Evolutionary conservation across 2,329 filamentous ascomycete species (phyloP).

Genomic region (Phoma herbarum): DNA sequence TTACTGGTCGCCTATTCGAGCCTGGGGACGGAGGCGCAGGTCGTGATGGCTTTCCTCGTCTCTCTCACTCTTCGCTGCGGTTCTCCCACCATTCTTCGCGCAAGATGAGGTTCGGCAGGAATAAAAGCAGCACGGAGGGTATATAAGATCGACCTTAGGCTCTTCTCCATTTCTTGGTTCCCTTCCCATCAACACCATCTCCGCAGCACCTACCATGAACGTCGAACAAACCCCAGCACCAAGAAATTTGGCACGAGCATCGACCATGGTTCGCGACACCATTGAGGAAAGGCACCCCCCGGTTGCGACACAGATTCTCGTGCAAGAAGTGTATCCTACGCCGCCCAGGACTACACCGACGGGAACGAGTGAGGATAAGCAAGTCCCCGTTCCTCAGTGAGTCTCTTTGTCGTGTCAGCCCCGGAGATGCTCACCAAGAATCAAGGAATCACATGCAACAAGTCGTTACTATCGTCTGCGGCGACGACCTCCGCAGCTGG

Average conservation of each 20-base stretch:
- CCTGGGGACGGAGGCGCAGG: neutral
- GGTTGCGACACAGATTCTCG: neutral
- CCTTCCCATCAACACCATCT: neutral
- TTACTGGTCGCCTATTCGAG: no score
- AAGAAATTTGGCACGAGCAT: neutral
- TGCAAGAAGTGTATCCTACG: neutral
- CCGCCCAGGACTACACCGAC: neutral
- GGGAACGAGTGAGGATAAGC: neutral
- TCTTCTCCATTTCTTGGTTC: neutral
- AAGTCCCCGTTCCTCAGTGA: neutral
- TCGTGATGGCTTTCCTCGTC: no score
- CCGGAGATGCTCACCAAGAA: neutral
- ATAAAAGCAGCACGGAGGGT: neutral
- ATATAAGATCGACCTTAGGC: neutral
- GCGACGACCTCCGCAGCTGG: conserved; percentile 12
- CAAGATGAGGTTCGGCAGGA: conserved; percentile 3
- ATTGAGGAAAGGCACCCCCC: neutral
- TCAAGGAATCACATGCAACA: conserved; percentile 21
- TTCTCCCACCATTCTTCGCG: no score
- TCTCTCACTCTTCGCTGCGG: conserved; percentile 1
- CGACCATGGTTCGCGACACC: neutral
- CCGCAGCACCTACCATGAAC: neutral
- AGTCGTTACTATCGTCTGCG: conserved; percentile 27
- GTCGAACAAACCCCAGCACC: neutral
- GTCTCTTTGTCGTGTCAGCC: neutral